A percentile compares a stretch with the other conserved stretches of the same genome.
Conservation (phyloP, 306 rosid species). For the Abrus precatorius region DNA sequence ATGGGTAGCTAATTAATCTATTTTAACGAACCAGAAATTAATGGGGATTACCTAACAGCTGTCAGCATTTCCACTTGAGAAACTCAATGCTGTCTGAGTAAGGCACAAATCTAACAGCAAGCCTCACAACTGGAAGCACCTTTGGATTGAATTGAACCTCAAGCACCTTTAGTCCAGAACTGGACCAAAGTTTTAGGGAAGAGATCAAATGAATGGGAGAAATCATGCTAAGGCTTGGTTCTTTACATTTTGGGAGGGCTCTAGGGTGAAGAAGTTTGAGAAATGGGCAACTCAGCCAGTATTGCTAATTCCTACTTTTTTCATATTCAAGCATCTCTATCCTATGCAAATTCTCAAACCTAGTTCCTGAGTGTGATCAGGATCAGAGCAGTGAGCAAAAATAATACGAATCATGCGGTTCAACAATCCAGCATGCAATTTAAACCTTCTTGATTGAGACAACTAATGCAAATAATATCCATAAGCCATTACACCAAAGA, state of each 20-base stretch:
- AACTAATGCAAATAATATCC: neutral
- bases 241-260: conserved; percentile 1
- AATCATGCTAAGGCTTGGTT: neutral
- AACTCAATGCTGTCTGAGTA: conserved; percentile 1
- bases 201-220: neutral
- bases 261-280: neutral
- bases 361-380: neutral
- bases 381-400: neutral
- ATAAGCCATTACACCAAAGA: no score
- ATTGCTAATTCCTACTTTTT: neutral
- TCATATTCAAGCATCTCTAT: conserved; percentile 2
- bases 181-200: neutral
- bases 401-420: no score
- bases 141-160: neutral
- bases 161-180: neutral
- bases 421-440: neutral
- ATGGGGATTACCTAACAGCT: neutral
- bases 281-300: neutral
- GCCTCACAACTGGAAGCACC: neutral
- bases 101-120: neutral
- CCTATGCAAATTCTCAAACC: neutral
- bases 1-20: no score
- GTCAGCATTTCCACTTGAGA: conserved; percentile 7
- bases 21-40: no score
- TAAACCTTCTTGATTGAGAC: neutral